A percentile compares a stretch with the other conserved stretches of the same genome.
Conservation (phyloP, 164 flowering plant genomes). For the Cinnamomum micranthum region DNA sequence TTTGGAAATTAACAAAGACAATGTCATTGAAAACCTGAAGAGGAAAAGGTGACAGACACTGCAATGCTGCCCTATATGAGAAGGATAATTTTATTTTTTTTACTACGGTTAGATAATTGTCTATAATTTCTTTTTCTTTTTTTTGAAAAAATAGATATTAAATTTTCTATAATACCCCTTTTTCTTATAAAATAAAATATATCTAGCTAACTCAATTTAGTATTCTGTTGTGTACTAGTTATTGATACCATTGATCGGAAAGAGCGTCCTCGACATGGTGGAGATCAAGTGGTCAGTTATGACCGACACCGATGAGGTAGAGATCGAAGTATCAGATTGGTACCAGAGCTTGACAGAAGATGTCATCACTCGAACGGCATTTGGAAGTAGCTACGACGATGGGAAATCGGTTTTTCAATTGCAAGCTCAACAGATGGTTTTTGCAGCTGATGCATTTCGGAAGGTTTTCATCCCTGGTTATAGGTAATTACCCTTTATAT, state of each 20-base stretch:
- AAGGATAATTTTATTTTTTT: too few relatives aligned
- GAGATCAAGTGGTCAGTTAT: conserved; percentile 54
- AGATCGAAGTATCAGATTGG: conserved; percentile 79
- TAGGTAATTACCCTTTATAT: conserved; percentile 32
- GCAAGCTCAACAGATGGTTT: conserved; percentile 74
- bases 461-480: conserved; percentile 85
- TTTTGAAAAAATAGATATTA: too few relatives aligned
- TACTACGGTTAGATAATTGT: too few relatives aligned
- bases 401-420: conserved; percentile 72
- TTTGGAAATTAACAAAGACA: too few relatives aligned
- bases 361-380: conserved; percentile 63
- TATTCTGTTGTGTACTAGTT: conserved; percentile 12
- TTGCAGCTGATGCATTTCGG: conserved; percentile 75
- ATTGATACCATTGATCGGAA: conserved; percentile 72
- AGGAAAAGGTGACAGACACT: too few relatives aligned
- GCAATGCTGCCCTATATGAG: too few relatives aligned
- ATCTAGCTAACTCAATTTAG: not conserved
- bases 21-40: too few relatives aligned
- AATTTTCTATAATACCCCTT: too few relatives aligned
- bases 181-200: too few relatives aligned
- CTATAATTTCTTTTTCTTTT: too few relatives aligned
- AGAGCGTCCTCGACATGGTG: conserved; percentile 61
- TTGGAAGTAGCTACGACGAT: conserved; percentile 82
- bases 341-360: conserved; percentile 70
- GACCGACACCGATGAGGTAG: conserved; percentile 54